phyloP scores from a whole-genome alignment of 2,329 filamentous ascomycete species.

The Cercospora sp. region DNA sequence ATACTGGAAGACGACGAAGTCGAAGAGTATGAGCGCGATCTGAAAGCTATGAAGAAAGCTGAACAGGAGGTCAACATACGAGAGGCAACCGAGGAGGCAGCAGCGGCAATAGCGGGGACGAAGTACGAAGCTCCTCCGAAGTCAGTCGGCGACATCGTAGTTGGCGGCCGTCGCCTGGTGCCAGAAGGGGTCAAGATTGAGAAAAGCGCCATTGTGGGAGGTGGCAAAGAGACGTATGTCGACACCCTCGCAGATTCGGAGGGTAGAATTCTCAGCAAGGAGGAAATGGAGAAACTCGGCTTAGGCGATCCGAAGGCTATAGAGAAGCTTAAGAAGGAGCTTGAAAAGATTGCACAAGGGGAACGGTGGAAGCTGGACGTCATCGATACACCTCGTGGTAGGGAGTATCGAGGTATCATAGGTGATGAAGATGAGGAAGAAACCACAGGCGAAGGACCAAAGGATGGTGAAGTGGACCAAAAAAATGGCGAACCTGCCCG shows the following conservation, averaged over 20 bases:
- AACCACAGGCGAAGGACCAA: constrained; percentile 4
- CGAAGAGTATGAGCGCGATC: constrained; percentile 36
- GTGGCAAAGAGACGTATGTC: constrained; percentile 56
- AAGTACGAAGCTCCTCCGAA: constrained; percentile 29
- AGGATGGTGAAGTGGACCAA: constrained; percentile 24
- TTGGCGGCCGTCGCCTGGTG: constrained; percentile 59
- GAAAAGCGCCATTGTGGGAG: constrained; percentile 51
- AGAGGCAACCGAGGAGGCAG: constrained; percentile 33
- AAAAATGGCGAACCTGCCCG: constrained; percentile 21
- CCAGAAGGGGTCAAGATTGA: constrained; percentile 58
- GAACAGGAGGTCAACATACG: constrained; percentile 27
- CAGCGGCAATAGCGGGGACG: constrained; percentile 33
- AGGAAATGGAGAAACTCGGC: constrained; percentile 58
- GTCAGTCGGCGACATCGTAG: constrained; percentile 57
- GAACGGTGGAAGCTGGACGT: constrained; percentile 79
- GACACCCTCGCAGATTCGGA: constrained; percentile 58
- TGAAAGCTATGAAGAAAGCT: constrained; percentile 25
- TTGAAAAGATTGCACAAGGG: constrained; percentile 68
- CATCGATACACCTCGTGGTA: constrained; percentile 65
- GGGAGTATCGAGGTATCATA: constrained; percentile 70
- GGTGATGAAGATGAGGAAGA: constrained; percentile 45
- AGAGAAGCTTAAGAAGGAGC: constrained; percentile 65
- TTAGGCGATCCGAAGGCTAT: constrained; percentile 69
- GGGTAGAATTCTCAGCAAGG: constrained; percentile 44
- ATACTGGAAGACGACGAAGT: constrained; percentile 62